Percentiles rank a stretch among this genome's conserved stretches.
Conservation (phyloP, 805 yeast species). For the Spathaspora arborariae region DNA sequence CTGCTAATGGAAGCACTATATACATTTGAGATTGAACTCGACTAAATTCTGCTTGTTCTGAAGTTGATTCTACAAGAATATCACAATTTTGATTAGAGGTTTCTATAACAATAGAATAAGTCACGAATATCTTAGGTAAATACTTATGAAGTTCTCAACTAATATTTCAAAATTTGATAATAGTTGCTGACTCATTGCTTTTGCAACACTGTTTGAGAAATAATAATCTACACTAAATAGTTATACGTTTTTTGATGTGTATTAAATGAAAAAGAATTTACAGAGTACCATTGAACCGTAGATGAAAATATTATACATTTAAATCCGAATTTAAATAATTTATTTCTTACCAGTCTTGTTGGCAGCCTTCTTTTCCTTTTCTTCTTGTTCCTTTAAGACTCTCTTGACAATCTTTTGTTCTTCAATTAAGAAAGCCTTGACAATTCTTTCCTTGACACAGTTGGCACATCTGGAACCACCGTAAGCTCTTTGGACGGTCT, state of each 20-base stretch:
- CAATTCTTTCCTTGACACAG: conserved; percentile 99
- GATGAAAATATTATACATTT: conserved; percentile 6
- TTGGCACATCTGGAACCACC: conserved; percentile 98
- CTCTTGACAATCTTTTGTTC: conserved; percentile 99
- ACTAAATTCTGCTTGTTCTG: background rate
- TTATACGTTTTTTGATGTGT: conserved; percentile 1
- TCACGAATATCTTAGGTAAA: background rate
- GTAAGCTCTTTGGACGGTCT: conserved; percentile 99
- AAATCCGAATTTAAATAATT: conserved; percentile 9
- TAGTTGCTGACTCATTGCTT: background rate
- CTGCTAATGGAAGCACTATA: conserved; percentile 4
- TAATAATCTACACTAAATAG: conserved; percentile 2
- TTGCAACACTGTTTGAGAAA: conserved; percentile 3
- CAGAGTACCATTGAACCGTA: conserved; percentile 6
- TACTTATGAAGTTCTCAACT: conserved; percentile 2
- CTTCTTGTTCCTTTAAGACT: conserved; percentile 95
- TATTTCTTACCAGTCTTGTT: conserved; percentile 31
- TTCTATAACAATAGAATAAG: background rate
- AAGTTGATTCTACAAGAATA: background rate
- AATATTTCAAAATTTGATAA: conserved; percentile 1
- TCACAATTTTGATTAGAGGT: conserved; percentile 1
- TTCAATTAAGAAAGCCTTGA: conserved; percentile 99
- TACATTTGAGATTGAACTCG: conserved; percentile 4
- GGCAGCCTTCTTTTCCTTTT: conserved; percentile 65
- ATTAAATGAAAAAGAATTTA: conserved; percentile 4